Base-by-base conservation (phyloP, 352 stramenopile genomes). In the Phytophthora pluvialis region DNA sequence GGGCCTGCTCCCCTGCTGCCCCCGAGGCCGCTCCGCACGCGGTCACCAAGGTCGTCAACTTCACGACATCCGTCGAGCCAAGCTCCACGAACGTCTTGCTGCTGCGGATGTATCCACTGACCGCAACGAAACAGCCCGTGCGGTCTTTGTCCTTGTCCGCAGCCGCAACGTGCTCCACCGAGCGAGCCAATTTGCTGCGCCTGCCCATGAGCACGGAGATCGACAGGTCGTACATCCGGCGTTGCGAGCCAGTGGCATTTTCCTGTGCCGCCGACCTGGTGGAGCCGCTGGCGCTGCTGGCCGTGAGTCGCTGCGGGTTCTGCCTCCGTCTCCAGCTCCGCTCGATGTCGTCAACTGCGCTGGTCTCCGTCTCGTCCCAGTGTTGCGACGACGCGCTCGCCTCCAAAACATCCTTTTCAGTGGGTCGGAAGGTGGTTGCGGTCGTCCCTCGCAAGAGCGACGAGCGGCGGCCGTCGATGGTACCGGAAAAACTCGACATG, bases 41-140 rank as follows among this genome's bases (percentile, higher is more conserved):
- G 2, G 74, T 42, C 7, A 86, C 48, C 47, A 84, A 53, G 4
- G 75, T 77, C 47, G 83, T 73, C 40, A 93, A 47, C 44, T 84
- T 82, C 33, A 91, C 78, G 16, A 70, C 62, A 44, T 93, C 85
- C 1, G 85, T 91, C 11, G 70, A 63, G 15, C 82, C 85, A 11
- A 93, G 66, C 28, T 91, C 85, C 16, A 88, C 70, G 7, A 78
- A 58, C 10, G 47, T 51, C 39, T 87, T 89, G 21, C 58, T 75
- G 12, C 64, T 66, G 7, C 68, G 60, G 21, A 73, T 73, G 32
- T 78, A 89, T 0, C 81, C 85, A 39, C 70, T 81, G 1, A 93
- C 67, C 0, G 69, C 60, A 16, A 91, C 80, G 44, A 84, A 88
- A 50, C 80, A 89, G 4, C 73, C 72, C 2, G 60, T 60, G 18